Evolutionary conservation across 805 yeast species (phyloP), one percentile per base, ranked within the genome.

Genomic region (Suhomyces pyralidae): DNA sequence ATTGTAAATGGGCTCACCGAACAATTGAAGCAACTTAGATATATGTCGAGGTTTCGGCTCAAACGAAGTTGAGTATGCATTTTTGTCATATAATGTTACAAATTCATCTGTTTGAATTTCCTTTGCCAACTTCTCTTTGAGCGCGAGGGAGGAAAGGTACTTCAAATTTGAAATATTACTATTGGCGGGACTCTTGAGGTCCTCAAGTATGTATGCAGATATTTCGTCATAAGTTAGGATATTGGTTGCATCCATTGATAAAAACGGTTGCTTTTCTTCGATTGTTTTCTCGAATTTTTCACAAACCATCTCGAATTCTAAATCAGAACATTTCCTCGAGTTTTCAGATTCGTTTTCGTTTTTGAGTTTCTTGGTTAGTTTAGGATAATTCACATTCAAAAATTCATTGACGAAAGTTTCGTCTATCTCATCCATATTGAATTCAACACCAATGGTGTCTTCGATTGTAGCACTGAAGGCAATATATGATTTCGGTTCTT

Each of bases 381-480:
- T 64, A 10, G 73, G 71, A 43, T 68, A 62, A 8, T 70, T 62
- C 38, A 75, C 67, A 51, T 80, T 78, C 50, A 79, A 59, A 14
- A 56, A 58, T 10, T 73, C 64, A 2, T 62, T 67, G 48, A 90
- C 69, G 62, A 86, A 93, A 53, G 68, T 81, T 32, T 84, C 96
- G 69, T 94, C 99, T 7, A 61, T 78, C 67, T 93, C 98, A 70
- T 94, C 98, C 88, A 94, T 83, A 69, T 85, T 85, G 70, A 92
- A 94, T 17, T 84, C 84, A 45, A 87, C 83, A 0, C 97, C 97
- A 17, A 84, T 78, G 20, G 96, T 88, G 66, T 94, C 98, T 64
- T 94, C 98, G n/a, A 93, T 94, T 0, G 97, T 93, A 5, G 97
- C 96, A 42, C 96, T 88, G 61, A 89, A 89, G 60, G 90, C 86